Conservation (phyloP, 495 filamentous ascomycete species). For the Achaetomiella virescens region DNA sequence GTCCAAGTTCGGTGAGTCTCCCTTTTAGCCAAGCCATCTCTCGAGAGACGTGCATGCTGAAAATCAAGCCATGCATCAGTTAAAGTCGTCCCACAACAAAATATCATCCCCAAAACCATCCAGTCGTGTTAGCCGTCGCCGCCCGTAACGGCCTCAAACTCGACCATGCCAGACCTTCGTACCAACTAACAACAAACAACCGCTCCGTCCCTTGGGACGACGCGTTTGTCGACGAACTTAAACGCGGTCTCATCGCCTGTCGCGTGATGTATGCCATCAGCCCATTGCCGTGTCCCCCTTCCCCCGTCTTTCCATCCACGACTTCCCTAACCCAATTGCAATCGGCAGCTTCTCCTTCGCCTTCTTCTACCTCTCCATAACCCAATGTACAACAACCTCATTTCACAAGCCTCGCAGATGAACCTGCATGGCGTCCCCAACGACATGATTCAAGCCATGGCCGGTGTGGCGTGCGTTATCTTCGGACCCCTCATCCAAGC, state of each 20-base stretch:
- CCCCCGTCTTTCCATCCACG: not conserved
- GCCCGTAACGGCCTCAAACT: conserved; percentile 43
- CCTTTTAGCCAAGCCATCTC: conserved; percentile 24
- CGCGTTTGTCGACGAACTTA: conserved; percentile 40
- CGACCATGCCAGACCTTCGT: conserved; percentile 47
- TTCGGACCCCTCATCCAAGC: conserved; percentile 43
- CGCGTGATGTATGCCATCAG: conserved; percentile 37
- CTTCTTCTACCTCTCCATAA: conserved; percentile 52
- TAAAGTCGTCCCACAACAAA: conserved; percentile 35
- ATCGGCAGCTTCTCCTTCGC: conserved; percentile 42
- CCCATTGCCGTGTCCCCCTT: conserved; percentile 14
- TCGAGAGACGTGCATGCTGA: not conserved
- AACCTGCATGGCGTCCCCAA: conserved; percentile 44
- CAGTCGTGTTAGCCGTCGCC: conserved; percentile 36
- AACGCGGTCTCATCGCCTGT: conserved; percentile 37
- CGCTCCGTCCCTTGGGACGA: conserved; percentile 29
- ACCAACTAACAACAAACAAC: conserved; percentile 32
- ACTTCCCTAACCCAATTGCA: not conserved
- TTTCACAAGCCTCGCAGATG: conserved; percentile 51
- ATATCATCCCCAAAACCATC: conserved; percentile 37
- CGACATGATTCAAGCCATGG: conserved; percentile 36
- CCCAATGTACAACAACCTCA: conserved; percentile 41
- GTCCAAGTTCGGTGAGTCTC: conserved; percentile 22
- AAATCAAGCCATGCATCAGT: conserved; percentile 21
- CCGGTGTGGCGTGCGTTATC: conserved; percentile 35